phyloP scores from a whole-genome alignment of 176 grass and related monocot species.

The Tuctoria greenei region DNA sequence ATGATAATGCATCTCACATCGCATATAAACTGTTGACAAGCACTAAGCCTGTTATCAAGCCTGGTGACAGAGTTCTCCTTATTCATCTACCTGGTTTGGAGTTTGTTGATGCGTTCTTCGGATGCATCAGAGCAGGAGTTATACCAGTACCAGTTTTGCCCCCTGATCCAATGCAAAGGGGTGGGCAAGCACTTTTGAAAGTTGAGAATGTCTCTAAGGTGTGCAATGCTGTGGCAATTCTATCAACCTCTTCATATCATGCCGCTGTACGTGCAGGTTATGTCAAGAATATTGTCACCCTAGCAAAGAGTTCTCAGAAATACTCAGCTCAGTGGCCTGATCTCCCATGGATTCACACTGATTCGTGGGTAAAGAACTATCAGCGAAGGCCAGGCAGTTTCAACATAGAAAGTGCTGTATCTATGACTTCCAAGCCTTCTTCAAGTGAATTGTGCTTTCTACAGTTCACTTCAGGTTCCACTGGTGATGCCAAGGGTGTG shows the following conservation, averaged over 20 bases:
- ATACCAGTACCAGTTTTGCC: conserved; percentile 70
- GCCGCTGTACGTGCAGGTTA: conserved; percentile 65
- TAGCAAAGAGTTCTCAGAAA: conserved; percentile 43
- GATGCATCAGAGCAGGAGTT: conserved; percentile 63
- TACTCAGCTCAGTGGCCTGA: conserved; percentile 59
- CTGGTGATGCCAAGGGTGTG: conserved; percentile 76
- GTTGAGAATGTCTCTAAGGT: conserved; percentile 64
- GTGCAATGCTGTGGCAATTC: conserved; percentile 56
- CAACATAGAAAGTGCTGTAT: conserved; percentile 26
- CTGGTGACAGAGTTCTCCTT: conserved; percentile 65
- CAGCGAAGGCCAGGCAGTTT: conserved; percentile 35
- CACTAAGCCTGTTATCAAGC: conserved; percentile 51
- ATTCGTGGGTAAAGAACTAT: conserved; percentile 64
- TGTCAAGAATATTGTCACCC: conserved; percentile 54
- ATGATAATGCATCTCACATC: conserved; percentile 61
- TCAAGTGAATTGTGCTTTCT: conserved; percentile 68
- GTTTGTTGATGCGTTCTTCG: conserved; percentile 75
- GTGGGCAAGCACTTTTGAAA: conserved; percentile 72
- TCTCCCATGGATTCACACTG: conserved; percentile 66
- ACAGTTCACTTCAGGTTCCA: conserved; percentile 78
- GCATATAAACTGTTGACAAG: conserved; percentile 57
- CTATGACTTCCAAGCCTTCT: conserved; percentile 32
- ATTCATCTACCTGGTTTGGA: conserved; percentile 70
- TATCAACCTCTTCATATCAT: conserved; percentile 77
- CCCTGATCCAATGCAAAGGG: conserved; percentile 67